Conservation (phyloP, 1,284 basidiomycete genomes). For the Ustilago loliicola region DNA sequence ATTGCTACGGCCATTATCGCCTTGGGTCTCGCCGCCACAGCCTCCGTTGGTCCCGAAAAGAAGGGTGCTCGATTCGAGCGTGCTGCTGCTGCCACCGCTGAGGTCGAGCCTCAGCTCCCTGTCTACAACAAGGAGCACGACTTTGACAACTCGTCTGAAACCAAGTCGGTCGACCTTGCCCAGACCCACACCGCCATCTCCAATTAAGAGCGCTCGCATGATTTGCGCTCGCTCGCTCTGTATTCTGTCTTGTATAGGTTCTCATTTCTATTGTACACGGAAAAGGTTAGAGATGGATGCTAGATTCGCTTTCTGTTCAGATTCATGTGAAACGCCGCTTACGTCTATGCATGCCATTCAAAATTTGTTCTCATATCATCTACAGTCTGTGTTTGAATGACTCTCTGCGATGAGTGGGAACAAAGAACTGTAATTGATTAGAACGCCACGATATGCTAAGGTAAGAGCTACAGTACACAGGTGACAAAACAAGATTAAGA, state of each 20-base stretch:
- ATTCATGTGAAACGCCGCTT: neutral
- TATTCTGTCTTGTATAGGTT: neutral
- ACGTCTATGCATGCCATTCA: neutral
- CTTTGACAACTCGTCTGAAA: constrained; percentile 26
- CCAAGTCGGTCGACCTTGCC: constrained; percentile 27
- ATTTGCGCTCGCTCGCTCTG: neutral
- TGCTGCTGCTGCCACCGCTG: constrained; percentile 47
- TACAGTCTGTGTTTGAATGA: neutral
- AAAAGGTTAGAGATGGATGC: neutral
- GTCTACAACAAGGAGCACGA: constrained; percentile 34
- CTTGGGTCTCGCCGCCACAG: constrained; percentile 32
- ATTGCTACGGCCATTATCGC: constrained; percentile 57
- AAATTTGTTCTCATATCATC: neutral
- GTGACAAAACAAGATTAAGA: constrained; percentile 1
- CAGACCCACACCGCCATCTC: constrained; percentile 23
- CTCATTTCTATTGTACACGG: neutral
- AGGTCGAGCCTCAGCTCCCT: constrained; percentile 25
- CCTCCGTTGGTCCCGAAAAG: constrained; percentile 55
- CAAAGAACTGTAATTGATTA: neutral
- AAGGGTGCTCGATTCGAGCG: constrained; percentile 52
- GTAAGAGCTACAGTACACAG: constrained; percentile 14
- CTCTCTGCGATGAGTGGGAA: no score
- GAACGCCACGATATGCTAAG: neutral
- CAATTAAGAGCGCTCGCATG: constrained; percentile 12
- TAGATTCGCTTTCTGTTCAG: neutral